These are phyloP conservation scores for Beta lomatogona DNA, from an alignment of 179 eudicot species.

Conservation along the genomic window DNA sequence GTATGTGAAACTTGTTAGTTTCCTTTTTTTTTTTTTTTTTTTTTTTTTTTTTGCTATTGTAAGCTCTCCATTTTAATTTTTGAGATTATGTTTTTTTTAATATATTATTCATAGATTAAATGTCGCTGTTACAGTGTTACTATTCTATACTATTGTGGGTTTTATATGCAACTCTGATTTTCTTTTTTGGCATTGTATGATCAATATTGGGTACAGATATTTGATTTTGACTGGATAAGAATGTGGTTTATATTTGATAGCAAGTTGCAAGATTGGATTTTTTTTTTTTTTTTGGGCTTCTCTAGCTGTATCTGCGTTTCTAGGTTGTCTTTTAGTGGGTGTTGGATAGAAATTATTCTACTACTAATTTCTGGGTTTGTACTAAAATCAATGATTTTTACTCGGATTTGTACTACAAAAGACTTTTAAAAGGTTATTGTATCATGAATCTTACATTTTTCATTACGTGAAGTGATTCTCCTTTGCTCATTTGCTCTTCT, in stretches of 20 bases:
- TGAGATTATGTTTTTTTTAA: not conserved
- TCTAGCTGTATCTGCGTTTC: slow-evolving; percentile 30
- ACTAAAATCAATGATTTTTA: slow-evolving; percentile 6
- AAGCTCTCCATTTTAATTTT: slow-evolving; percentile 8
- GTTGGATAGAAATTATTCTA: slow-evolving; percentile 25
- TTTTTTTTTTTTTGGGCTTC: not conserved
- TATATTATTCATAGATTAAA: not conserved
- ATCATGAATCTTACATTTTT: slow-evolving; percentile 10
- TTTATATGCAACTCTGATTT: slow-evolving; percentile 8
- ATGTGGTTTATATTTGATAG: slow-evolving; percentile 32
- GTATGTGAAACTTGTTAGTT: slow-evolving; percentile 16
- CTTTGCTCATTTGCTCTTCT: not conserved
- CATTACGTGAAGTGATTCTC: slow-evolving; percentile 11
- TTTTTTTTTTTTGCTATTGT: no score
- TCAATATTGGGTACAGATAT: slow-evolving; percentile 18
- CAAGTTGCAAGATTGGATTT: slow-evolving; percentile 31
- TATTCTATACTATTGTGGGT: slow-evolving; percentile 15
- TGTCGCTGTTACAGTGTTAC: slow-evolving; percentile 30
- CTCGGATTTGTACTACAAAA: slow-evolving; percentile 16
- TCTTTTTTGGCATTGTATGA: not conserved
- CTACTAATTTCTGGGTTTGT: slow-evolving; percentile 34
- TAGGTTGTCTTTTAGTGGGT: slow-evolving; percentile 29
- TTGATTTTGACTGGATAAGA: slow-evolving; percentile 32
- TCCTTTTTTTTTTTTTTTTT: not conserved
- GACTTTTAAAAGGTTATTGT: not conserved